These are phyloP conservation scores for Dipteronia dyeriana DNA, from an alignment of 345 rosid species.

Conservation along the genomic window DNA sequence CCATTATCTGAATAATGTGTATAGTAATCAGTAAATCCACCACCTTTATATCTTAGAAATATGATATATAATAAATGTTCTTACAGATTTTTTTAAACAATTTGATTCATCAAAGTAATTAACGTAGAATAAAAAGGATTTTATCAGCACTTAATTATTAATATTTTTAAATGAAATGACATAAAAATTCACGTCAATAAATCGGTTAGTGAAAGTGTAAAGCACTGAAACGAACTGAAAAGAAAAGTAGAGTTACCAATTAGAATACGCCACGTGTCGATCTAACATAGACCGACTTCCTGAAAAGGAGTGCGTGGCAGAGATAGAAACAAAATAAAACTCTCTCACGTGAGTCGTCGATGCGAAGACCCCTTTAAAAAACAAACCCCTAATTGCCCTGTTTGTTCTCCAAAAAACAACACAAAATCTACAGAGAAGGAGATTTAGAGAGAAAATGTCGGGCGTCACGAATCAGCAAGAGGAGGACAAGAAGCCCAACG, in stretches of 20 bases:
- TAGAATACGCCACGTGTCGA: not conserved
- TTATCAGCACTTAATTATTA: too few species aligned
- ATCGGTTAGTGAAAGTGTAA: too few species aligned
- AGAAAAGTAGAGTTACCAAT: not conserved
- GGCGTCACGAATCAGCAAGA: constrained; percentile 40
- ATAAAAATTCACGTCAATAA: too few species aligned
- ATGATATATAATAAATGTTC: too few species aligned
- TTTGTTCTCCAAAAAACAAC: not conserved
- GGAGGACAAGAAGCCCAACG: constrained; percentile 80
- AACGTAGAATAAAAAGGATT: too few species aligned
- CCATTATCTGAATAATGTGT: too few species aligned
- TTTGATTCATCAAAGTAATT: too few species aligned
- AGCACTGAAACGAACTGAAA: too few species aligned
- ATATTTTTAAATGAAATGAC: too few species aligned
- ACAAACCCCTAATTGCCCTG: constrained; percentile 4
- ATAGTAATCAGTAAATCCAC: too few species aligned
- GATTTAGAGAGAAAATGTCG: constrained; percentile 25
- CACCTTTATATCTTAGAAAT: too few species aligned
- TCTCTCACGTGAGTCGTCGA: not conserved
- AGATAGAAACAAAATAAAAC: not conserved
- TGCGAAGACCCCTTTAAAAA: not conserved
- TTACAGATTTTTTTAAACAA: too few species aligned
- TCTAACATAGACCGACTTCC: not conserved
- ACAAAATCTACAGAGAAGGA: not conserved
- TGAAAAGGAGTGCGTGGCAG: not conserved